Percentiles rank a stretch among this genome's conserved stretches.
phyloP scores from a whole-genome alignment of 2,329 filamentous ascomycete genomes.

The Diaporthe batatas region DNA sequence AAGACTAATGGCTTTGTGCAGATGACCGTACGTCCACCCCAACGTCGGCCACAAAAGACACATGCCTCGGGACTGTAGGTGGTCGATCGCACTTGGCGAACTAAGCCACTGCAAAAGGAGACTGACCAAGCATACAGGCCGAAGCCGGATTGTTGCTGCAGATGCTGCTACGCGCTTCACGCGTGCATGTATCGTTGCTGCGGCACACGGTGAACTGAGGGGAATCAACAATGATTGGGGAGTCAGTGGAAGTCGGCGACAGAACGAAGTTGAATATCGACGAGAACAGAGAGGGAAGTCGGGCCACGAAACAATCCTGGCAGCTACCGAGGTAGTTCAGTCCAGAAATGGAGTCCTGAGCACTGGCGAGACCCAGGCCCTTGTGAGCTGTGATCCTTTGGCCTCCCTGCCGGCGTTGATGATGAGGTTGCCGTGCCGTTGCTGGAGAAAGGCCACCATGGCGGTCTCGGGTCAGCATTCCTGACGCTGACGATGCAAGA shows the following conservation, averaged over 20 bases:
- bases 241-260: not conserved
- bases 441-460: not conserved
- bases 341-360: not conserved
- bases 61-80: constrained; percentile 12
- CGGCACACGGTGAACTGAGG: not conserved
- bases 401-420: not conserved
- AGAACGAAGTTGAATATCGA: not conserved
- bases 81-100: constrained; percentile 27
- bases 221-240: not conserved
- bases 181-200: not conserved
- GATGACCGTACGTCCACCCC: constrained; percentile 16
- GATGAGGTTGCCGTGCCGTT: not conserved
- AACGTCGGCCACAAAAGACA: not conserved
- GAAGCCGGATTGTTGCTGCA: not conserved
- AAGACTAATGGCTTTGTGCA: constrained; percentile 27
- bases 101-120: constrained; percentile 19
- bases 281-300: not conserved
- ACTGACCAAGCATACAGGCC: constrained; percentile 8
- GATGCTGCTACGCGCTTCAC: not conserved
- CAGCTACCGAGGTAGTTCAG: not conserved
- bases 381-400: not conserved
- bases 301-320: not conserved
- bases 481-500: constrained; percentile 1
- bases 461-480: constrained; percentile 16
- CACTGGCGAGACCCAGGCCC: not conserved